phyloP scores from a whole-genome alignment of 139 green algal genomes.

The Micractinium conductrix region DNA sequence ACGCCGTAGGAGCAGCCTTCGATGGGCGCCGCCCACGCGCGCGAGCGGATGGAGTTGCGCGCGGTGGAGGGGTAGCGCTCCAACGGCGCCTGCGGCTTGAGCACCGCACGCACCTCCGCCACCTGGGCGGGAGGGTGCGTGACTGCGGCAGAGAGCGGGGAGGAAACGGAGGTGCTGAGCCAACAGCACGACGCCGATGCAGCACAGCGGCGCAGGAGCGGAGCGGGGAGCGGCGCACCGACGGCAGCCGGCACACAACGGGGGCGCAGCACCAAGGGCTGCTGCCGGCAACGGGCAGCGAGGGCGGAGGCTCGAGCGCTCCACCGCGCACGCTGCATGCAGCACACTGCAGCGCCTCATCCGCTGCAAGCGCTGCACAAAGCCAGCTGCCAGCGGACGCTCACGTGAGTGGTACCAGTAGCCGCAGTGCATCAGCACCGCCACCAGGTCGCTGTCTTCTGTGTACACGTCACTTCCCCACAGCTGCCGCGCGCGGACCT shows the following conservation, averaged over 20 bases:
- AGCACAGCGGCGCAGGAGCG: no score
- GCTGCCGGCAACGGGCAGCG: no score
- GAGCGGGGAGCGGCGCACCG: no score
- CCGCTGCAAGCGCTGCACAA: background rate
- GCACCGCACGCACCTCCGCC: conserved; percentile 67
- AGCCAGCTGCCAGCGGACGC: background rate
- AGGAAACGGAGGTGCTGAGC: no score
- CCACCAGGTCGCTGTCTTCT: conserved; percentile 92
- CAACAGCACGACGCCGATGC: no score
- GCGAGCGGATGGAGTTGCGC: conserved; percentile 83
- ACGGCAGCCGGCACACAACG: no score
- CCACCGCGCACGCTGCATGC: no score
- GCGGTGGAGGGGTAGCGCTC: conserved; percentile 66
- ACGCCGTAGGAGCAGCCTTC: conserved; percentile 81
- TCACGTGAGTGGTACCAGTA: conserved; percentile 69
- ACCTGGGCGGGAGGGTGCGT: conserved; percentile 48
- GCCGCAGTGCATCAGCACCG: conserved; percentile 94
- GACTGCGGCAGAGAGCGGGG: no score
- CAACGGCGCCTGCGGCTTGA: conserved; percentile 67
- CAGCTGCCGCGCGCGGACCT: conserved; percentile 90
- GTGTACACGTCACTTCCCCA: conserved; percentile 96
- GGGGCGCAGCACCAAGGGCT: no score
- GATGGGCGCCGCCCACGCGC: conserved; percentile 72
- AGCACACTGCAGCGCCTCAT: background rate
- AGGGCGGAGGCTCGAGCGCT: no score